These are phyloP conservation scores for Trifolium dubium DNA, from an alignment of 306 rosid species.

Conservation along the genomic window DNA sequence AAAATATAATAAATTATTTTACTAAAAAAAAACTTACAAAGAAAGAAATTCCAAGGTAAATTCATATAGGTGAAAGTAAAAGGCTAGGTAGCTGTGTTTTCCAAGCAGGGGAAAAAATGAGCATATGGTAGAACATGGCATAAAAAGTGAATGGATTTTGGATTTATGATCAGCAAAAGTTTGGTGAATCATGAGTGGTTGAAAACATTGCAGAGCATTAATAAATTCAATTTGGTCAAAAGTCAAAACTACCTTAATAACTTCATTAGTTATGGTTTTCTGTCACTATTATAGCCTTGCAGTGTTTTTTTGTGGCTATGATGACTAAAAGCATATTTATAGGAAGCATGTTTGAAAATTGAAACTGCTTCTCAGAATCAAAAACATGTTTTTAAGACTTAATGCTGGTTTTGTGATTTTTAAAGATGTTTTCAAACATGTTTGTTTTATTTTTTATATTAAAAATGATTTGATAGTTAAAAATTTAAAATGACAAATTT, in stretches of 20 bases:
- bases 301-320: slow-evolving; percentile 10
- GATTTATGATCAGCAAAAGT: slow-evolving; percentile 19
- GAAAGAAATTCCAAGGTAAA: neutral
- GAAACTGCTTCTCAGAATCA: neutral
- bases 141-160: slow-evolving; percentile 37
- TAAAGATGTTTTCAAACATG: neutral
- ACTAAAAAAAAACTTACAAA: neutral
- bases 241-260: slow-evolving; percentile 47
- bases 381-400: slow-evolving; percentile 8
- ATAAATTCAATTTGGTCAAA: slow-evolving; percentile 50
- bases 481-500: neutral
- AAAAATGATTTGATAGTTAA: neutral
- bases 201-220: slow-evolving; percentile 35
- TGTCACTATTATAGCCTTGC: slow-evolving; percentile 30
- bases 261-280: slow-evolving; percentile 31
- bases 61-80: slow-evolving; percentile 17
- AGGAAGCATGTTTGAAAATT: neutral
- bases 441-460: neutral
- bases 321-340: slow-evolving; percentile 13
- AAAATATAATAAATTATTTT: neutral
- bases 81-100: slow-evolving; percentile 11
- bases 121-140: slow-evolving; percentile 19
- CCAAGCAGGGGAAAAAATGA: slow-evolving; percentile 25
- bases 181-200: slow-evolving; percentile 36
- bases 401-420: neutral